phyloP scores from a whole-genome alignment of 208 protist species.

The Leishmania lainsoni region DNA sequence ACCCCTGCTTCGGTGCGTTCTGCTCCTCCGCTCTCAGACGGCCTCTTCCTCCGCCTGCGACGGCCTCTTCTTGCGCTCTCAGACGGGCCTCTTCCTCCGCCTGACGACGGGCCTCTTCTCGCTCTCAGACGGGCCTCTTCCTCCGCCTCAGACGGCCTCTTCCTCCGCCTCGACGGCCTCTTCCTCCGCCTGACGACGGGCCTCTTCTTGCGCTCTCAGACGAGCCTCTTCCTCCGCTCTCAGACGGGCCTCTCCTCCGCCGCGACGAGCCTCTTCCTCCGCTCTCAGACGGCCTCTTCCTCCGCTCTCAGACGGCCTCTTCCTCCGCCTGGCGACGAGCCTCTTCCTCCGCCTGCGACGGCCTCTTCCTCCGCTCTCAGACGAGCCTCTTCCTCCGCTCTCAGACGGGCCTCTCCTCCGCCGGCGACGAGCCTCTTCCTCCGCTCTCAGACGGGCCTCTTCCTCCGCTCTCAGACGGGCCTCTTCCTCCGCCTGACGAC shows the following conservation, averaged over 20 bases:
- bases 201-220: constrained; percentile 21
- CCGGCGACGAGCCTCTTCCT: constrained; percentile 57
- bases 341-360: constrained; percentile 37
- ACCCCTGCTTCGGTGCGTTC: constrained; percentile 7
- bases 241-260: constrained; percentile 21
- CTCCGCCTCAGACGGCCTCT: constrained; percentile 26
- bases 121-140: constrained; percentile 27
- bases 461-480: constrained; percentile 33
- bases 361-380: constrained; percentile 41
- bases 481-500: constrained; percentile 21
- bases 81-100: constrained; percentile 19
- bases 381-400: constrained; percentile 54
- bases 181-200: constrained; percentile 2
- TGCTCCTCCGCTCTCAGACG: constrained; percentile 4
- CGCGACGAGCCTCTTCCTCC: constrained; percentile 15
- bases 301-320: constrained; percentile 31
- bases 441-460: constrained; percentile 81
- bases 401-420: constrained; percentile 33
- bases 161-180: constrained; percentile 16
- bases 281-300: constrained; percentile 78
- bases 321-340: constrained; percentile 33
- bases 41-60: constrained; percentile 24
- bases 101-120: constrained; percentile 25
- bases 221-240: constrained; percentile 68
- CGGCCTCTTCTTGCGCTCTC: constrained; percentile 23